Evolutionary conservation across 2,329 filamentous ascomycete genomes (phyloP).

Genomic region (Penicillium palitans): DNA sequence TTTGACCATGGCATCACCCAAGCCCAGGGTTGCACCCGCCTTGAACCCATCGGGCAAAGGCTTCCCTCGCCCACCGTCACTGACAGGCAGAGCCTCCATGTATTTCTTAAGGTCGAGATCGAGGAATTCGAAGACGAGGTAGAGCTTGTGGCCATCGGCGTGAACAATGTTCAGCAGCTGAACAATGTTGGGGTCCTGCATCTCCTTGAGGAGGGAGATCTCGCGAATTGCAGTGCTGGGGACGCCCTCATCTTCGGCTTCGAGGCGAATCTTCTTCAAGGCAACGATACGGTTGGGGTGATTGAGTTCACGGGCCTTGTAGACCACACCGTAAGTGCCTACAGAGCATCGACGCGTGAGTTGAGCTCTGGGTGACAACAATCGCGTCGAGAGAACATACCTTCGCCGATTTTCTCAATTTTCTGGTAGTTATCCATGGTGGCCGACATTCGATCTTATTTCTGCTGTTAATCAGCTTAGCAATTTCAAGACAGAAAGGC

Average conservation of each 20-base stretch:
- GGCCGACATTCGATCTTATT: conserved; percentile 5
- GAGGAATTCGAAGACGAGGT: conserved; percentile 89
- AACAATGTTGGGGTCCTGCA: conserved; percentile 89
- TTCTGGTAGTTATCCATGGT: conserved; percentile 95
- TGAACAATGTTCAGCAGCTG: conserved; percentile 88
- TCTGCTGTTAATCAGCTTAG: conserved; percentile 8
- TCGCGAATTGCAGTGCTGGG: conserved; percentile 91
- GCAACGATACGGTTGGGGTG: conserved; percentile 84
- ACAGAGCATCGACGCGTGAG: conserved; percentile 20
- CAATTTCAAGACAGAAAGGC: neutral
- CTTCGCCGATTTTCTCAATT: conserved; percentile 94
- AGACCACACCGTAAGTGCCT: conserved; percentile 95
- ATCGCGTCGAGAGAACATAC: conserved; percentile 52
- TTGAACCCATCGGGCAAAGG: conserved; percentile 76
- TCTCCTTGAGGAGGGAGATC: conserved; percentile 91
- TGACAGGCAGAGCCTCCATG: conserved; percentile 86
- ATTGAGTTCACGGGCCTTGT: conserved; percentile 85
- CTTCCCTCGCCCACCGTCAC: conserved; percentile 81
- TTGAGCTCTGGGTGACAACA: neutral
- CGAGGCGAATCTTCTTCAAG: conserved; percentile 91
- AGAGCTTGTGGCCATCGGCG: conserved; percentile 91
- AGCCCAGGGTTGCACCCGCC: conserved; percentile 64
- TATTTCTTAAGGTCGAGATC: conserved; percentile 93
- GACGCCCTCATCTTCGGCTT: conserved; percentile 91
- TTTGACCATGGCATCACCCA: conserved; percentile 80